phyloP scores from a whole-genome alignment of 2,329 filamentous ascomycete species.

The Fusarium sp. region DNA sequence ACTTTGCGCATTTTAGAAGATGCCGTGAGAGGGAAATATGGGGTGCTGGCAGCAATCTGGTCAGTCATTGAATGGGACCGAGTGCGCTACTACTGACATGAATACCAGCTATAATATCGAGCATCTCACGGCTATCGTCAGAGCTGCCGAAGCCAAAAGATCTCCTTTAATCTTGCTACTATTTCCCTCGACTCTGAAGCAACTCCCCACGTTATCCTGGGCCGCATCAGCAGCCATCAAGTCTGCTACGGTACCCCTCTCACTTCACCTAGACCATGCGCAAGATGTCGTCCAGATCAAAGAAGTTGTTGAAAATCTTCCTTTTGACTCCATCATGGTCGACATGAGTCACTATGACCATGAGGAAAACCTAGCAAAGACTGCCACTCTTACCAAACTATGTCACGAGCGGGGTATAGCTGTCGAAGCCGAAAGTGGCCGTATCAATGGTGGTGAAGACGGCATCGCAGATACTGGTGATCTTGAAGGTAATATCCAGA shows the following conservation, averaged over 20 bases:
- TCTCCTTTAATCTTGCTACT: constrained; percentile 28
- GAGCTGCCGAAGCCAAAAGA: constrained; percentile 26
- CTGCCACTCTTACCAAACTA: neutral
- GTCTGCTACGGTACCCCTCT: constrained; percentile 58
- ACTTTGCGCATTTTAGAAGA: constrained; percentile 19
- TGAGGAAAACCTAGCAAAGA: constrained; percentile 15
- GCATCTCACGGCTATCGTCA: constrained; percentile 32
- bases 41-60: constrained; percentile 35
- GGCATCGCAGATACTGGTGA: constrained; percentile 75
- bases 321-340: constrained; percentile 29
- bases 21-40: constrained; percentile 18
- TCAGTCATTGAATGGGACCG: neutral
- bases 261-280: constrained; percentile 54
- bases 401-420: constrained; percentile 21
- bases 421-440: constrained; percentile 39
- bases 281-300: constrained; percentile 17
- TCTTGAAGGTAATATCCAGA: constrained; percentile 56
- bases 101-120: constrained; percentile 35
- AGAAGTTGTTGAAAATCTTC: neutral
- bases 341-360: constrained; percentile 27
- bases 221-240: constrained; percentile 59
- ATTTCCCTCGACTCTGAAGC: constrained; percentile 23
- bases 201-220: constrained; percentile 21
- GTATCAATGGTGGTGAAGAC: constrained; percentile 70
- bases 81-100: neutral